phyloP scores from a whole-genome alignment of 345 rosid genomes.

The Euphorbia peplus region DNA sequence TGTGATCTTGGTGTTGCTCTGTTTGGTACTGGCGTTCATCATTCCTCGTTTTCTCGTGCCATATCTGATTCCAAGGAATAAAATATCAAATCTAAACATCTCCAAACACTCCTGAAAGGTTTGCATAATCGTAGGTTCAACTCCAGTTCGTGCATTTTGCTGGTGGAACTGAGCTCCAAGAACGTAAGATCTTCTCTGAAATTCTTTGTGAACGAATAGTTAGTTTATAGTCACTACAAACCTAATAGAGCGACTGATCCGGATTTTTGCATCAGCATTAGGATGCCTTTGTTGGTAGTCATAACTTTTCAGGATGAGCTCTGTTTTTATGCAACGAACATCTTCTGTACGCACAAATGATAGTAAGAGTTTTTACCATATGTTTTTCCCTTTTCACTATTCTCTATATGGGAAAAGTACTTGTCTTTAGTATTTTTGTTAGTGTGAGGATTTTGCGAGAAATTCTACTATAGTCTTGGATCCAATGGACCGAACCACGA shows the following conservation, averaged over 20 bases:
- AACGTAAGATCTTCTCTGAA: not conserved
- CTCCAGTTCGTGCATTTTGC: not conserved
- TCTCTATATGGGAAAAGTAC: not conserved
- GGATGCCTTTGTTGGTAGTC: not conserved
- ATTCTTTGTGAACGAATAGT: not conserved
- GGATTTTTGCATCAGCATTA: too few relatives aligned
- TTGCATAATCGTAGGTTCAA: not conserved
- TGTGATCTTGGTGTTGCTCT: constrained; percentile 47
- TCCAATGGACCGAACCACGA: not conserved
- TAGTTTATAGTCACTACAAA: not conserved
- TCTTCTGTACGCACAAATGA: not conserved
- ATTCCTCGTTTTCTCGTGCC: constrained; percentile 58
- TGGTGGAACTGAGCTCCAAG: not conserved
- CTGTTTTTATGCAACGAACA: not conserved
- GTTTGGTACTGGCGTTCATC: constrained; percentile 51
- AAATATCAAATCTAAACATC: constrained; percentile 11
- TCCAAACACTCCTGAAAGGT: constrained; percentile 41
- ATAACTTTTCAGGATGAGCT: not conserved
- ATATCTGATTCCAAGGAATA: constrained; percentile 35
- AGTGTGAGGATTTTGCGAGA: not conserved
- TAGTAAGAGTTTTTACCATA: not conserved
- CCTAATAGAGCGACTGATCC: not conserved
- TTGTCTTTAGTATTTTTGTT: not conserved
- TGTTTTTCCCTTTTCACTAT: not conserved
- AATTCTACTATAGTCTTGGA: too few relatives aligned